phyloP scores from a whole-genome alignment of 2,329 filamentous ascomycete genomes.

The Fusarium neocosmosporiellum region DNA sequence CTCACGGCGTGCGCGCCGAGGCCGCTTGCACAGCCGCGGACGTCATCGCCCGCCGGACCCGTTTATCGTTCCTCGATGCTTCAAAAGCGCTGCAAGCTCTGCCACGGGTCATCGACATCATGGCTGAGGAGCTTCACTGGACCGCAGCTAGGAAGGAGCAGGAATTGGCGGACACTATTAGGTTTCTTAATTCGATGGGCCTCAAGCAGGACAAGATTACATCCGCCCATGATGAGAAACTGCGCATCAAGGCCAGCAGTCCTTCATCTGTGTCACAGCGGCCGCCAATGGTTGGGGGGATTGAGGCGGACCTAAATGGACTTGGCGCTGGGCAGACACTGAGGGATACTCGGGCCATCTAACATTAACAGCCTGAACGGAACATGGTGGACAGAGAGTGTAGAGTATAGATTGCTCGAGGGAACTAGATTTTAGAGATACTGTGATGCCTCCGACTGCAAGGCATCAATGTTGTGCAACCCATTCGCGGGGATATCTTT shows the following conservation, averaged over 20 bases:
- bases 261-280: not conserved
- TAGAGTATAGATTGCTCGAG: not conserved
- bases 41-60: constrained; percentile 75
- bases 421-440: not conserved
- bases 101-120: constrained; percentile 76
- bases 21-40: constrained; percentile 79
- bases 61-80: constrained; percentile 81
- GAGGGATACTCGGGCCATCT: constrained; percentile 24
- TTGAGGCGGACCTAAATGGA: constrained; percentile 29
- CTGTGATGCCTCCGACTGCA: too few species aligned
- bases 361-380: not conserved
- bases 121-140: constrained; percentile 77
- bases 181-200: constrained; percentile 60
- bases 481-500: too few species aligned
- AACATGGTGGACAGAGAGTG: not conserved
- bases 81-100: constrained; percentile 76
- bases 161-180: constrained; percentile 65
- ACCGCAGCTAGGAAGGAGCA: constrained; percentile 65
- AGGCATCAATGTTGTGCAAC: too few species aligned
- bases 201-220: constrained; percentile 45
- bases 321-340: constrained; percentile 21
- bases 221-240: constrained; percentile 32
- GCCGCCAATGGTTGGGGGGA: constrained; percentile 19
- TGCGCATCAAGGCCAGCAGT: not conserved
- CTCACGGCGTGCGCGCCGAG: constrained; percentile 78